Base-by-base conservation (phyloP, 176 grass and related monocot genomes). In the Oryza meridionalis region DNA sequence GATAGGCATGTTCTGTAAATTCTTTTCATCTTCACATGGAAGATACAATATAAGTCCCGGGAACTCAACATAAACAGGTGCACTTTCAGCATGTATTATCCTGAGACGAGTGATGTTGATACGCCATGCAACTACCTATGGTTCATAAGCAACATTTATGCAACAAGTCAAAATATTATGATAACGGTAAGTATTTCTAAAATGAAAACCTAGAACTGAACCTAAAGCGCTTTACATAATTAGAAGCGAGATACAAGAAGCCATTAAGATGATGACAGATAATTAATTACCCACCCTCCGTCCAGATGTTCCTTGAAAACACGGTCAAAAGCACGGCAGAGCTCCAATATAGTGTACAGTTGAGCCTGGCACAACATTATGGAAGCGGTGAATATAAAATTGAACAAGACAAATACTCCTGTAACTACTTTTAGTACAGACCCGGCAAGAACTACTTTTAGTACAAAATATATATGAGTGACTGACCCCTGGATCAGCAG, bases 261-360 rank as follows among this genome's bases (percentile, higher is more conserved):
- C 73, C 8, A 32, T 73, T 27, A 50, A 61, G 27, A 75, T 63
- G 33, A 13, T 70, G 8, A 31, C 68, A 19, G 40, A 74, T 72
- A 31, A 31, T 31, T 31, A 61, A 44, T 38, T 58, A 33, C 84
- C 67, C 8, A 92, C 92, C 92, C 92, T 87, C 92, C 92, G 46
- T 94, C 92, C 44, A 94, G 86, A 87, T 94, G 92, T 73, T 94
- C 92, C 81, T 94, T 91, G 88, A 94, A 94, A 79, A 94, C 82
- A 44, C 84, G 75, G 79, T 94, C 86, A 78, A 94, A 90, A 24
- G 90, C 89, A 53, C 89, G 92, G 33, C 92, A 94, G 42, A 91
- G 80, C 77, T 89, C 89, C 80, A 94, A 73, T 71, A 94, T 91
- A 50, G 92, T 94, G 82, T 94, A 94, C 68, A 91, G 70, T 65